phyloP scores from a whole-genome alignment of 2,329 filamentous ascomycete species.

The Pseudohalonectria lignicola region DNA sequence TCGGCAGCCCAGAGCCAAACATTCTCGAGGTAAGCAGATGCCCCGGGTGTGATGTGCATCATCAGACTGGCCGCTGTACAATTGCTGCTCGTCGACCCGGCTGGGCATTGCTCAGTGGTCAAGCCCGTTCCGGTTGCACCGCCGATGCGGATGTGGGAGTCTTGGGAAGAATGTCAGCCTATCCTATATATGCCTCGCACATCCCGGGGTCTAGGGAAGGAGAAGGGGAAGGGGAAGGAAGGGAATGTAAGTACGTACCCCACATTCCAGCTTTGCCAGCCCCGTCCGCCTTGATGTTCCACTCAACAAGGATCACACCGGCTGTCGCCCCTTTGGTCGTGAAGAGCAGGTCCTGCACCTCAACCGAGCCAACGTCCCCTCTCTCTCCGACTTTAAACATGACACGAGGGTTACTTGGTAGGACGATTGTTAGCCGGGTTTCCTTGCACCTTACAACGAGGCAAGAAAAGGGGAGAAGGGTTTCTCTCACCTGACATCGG shows the following conservation, averaged over 20 bases:
- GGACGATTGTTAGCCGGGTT: neutral
- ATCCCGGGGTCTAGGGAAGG: too few relatives aligned
- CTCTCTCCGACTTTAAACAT: conserved; percentile 54
- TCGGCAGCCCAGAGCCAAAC: conserved; percentile 60
- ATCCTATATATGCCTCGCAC: too few relatives aligned
- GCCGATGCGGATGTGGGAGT: conserved; percentile 64
- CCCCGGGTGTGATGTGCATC: conserved; percentile 29
- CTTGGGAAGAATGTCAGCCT: too few relatives aligned
- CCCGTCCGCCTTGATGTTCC: conserved; percentile 47
- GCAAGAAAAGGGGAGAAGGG: too few relatives aligned
- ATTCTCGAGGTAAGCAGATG: conserved; percentile 39
- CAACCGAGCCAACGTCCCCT: conserved; percentile 51
- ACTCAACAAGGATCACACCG: conserved; percentile 61
- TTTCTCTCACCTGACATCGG: neutral
- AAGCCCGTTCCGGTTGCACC: conserved; percentile 59
- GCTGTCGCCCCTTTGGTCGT: conserved; percentile 54
- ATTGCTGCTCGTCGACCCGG: conserved; percentile 32
- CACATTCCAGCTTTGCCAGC: conserved; percentile 22
- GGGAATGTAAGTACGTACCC: conserved; percentile 2
- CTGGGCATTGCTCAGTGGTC: conserved; percentile 47
- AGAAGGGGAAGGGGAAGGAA: neutral
- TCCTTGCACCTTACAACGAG: too few relatives aligned
- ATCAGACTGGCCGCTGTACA: conserved; percentile 50
- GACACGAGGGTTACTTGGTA: conserved; percentile 40
- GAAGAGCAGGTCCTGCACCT: conserved; percentile 60